Percentiles rank a stretch among this genome's conserved stretches.
phyloP scores from a whole-genome alignment of 768 basidiomycete species.

The Mycena capillaripes region DNA sequence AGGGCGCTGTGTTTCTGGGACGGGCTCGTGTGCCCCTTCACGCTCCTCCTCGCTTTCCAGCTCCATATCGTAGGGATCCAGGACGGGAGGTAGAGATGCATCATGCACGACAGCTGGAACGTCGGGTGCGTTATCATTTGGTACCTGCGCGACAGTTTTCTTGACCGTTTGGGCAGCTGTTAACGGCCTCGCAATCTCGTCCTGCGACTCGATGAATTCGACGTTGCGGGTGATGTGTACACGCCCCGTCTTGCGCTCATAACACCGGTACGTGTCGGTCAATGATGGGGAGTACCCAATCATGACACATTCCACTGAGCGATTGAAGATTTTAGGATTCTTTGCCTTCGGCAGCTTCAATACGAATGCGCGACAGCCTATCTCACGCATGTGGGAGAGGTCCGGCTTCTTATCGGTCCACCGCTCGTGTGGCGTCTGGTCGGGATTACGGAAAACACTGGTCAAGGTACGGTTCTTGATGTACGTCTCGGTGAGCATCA shows the following conservation, averaged over 20 bases:
- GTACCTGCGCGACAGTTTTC: not conserved
- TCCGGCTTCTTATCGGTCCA: slow-evolving; percentile 11
- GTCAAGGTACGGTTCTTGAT: slow-evolving; percentile 32
- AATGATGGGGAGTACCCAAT: not conserved
- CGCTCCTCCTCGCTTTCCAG: not conserved
- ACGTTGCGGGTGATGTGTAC: slow-evolving; percentile 2
- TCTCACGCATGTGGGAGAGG: slow-evolving; percentile 4
- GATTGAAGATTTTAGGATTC: slow-evolving; percentile 14
- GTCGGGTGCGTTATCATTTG: not conserved
- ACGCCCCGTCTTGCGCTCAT: not conserved
- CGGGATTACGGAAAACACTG: not conserved
- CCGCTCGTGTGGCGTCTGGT: not conserved
- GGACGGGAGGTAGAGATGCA: not conserved
- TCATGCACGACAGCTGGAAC: not conserved
- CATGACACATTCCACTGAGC: slow-evolving; percentile 7
- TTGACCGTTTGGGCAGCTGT: not conserved
- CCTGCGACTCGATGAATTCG: slow-evolving; percentile 9
- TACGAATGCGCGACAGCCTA: slow-evolving; percentile 1
- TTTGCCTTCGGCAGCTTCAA: slow-evolving; percentile 9
- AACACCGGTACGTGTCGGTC: not conserved
- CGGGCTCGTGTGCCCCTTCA: not conserved
- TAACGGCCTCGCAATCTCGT: not conserved
- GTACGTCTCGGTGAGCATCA: slow-evolving; percentile 32
- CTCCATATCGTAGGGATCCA: not conserved
- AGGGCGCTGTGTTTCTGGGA: not conserved